Evolutionary conservation across 768 basidiomycete genomes (phyloP).

Genomic region (Lepiota brunneoincarnata): DNA sequence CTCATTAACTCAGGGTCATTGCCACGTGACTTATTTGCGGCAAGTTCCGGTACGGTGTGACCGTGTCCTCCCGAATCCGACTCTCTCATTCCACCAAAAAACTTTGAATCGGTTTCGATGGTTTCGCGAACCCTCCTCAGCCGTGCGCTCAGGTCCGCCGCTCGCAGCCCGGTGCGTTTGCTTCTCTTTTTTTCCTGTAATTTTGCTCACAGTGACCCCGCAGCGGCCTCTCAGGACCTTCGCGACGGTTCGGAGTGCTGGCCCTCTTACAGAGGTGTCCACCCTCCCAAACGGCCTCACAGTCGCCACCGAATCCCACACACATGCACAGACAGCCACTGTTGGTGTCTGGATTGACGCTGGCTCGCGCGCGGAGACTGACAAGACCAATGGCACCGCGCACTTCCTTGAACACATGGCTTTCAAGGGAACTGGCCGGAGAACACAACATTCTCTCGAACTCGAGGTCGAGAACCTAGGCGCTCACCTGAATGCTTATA

Average conservation of each 20-base stretch:
- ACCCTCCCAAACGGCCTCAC: constrained; percentile 94
- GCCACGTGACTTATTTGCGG: constrained; percentile 22
- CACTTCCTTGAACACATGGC: constrained; percentile 99
- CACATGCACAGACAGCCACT: constrained; percentile 94
- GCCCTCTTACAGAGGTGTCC: constrained; percentile 85
- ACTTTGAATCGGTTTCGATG: constrained; percentile 28
- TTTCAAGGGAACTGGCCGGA: constrained; percentile 91
- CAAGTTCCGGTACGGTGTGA: constrained; percentile 27
- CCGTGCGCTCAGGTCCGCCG: constrained; percentile 39
- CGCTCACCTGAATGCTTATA: constrained; percentile 97
- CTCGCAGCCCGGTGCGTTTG: constrained; percentile 35
- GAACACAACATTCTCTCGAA: constrained; percentile 88
- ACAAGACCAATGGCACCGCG: constrained; percentile 92
- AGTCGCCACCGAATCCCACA: constrained; percentile 88
- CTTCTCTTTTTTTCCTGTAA: neutral
- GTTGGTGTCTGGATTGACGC: constrained; percentile 99
- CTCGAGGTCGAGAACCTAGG: constrained; percentile 98
- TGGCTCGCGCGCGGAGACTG: constrained; percentile 94
- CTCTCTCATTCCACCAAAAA: constrained; percentile 23
- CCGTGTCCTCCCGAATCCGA: constrained; percentile 30
- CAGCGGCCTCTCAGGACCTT: constrained; percentile 64
- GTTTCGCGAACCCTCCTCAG: constrained; percentile 41
- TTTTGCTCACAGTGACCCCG: constrained; percentile 3
- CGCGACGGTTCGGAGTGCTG: constrained; percentile 67
- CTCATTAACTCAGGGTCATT: no score